phyloP scores from a whole-genome alignment of 1,284 basidiomycete species.

The Boletus calvinii region DNA sequence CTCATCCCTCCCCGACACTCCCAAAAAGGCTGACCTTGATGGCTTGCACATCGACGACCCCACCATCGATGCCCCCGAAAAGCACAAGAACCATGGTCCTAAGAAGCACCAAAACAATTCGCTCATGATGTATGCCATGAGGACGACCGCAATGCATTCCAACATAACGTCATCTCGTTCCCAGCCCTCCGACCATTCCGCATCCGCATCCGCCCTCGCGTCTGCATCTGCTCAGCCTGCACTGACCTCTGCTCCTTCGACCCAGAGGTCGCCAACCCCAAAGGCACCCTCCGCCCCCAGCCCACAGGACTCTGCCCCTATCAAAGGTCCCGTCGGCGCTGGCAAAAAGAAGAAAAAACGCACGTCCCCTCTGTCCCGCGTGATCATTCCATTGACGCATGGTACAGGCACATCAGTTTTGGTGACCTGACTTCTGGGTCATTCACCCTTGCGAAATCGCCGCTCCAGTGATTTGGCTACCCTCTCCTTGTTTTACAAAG shows the following conservation, averaged over 20 bases:
- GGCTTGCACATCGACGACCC: slow-evolving; percentile 26
- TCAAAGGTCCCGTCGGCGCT: slow-evolving; percentile 49
- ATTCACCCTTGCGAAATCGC: background rate
- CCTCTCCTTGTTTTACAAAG: background rate
- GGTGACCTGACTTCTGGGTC: slow-evolving; percentile 17
- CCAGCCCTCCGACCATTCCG: slow-evolving; percentile 24
- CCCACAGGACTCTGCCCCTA: slow-evolving; percentile 42
- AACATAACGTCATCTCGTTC: slow-evolving; percentile 46
- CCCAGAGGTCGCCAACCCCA: slow-evolving; percentile 42
- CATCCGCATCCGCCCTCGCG: slow-evolving; percentile 40
- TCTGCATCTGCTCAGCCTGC: slow-evolving; percentile 32
- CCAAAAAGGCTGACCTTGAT: slow-evolving; percentile 43
- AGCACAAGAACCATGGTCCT: slow-evolving; percentile 32
- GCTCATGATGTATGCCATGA: slow-evolving; percentile 72
- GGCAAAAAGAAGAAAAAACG: slow-evolving; percentile 62
- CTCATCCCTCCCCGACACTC: slow-evolving; percentile 43
- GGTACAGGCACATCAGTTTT: slow-evolving; percentile 29
- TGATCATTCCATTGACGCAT: slow-evolving; percentile 7
- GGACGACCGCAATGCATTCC: slow-evolving; percentile 68
- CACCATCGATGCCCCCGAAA: slow-evolving; percentile 22
- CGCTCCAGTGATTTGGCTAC: background rate
- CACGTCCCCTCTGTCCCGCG: slow-evolving; percentile 9
- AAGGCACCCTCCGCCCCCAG: slow-evolving; percentile 42
- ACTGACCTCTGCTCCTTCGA: slow-evolving; percentile 53
- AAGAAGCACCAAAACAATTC: slow-evolving; percentile 65